Evolutionary conservation across 768 basidiomycete genomes (phyloP).

Genomic region (Trametes cingulata): DNA sequence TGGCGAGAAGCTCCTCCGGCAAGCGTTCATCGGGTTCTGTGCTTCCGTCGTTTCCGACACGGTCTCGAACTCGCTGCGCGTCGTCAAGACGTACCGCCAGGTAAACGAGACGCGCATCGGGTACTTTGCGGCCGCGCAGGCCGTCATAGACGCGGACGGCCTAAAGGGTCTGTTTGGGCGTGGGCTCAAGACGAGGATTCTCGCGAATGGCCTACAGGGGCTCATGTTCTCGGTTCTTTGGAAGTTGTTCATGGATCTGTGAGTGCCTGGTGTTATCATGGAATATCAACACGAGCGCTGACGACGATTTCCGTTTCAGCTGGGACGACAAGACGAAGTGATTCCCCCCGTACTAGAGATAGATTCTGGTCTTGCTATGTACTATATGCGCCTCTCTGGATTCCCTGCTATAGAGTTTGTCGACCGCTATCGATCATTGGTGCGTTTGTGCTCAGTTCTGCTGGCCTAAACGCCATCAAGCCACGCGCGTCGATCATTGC

Average conservation of each 20-base stretch:
- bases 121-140: slow-evolving; percentile 75
- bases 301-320: neutral
- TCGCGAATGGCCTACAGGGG: slow-evolving; percentile 91
- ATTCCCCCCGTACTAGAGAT: neutral
- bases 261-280: slow-evolving; percentile 34
- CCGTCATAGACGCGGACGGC: slow-evolving; percentile 77
- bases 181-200: slow-evolving; percentile 84
- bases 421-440: too few species aligned
- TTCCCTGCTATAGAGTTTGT: too few species aligned
- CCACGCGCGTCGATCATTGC: too few species aligned
- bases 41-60: slow-evolving; percentile 87
- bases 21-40: slow-evolving; percentile 89
- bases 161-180: slow-evolving; percentile 81
- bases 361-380: neutral
- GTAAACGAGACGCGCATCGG: slow-evolving; percentile 80
- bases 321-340: slow-evolving; percentile 26
- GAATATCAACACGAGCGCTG: neutral
- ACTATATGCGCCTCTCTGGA: neutral
- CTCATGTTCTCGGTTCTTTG: slow-evolving; percentile 90
- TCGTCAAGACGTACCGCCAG: slow-evolving; percentile 95
- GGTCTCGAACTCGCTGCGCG: slow-evolving; percentile 83
- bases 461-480: too few species aligned
- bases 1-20: slow-evolving; percentile 64
- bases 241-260: slow-evolving; percentile 90
- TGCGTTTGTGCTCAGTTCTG: too few species aligned